Base-by-base conservation (phyloP, 345 rosid species). In the Populus nigra region DNA sequence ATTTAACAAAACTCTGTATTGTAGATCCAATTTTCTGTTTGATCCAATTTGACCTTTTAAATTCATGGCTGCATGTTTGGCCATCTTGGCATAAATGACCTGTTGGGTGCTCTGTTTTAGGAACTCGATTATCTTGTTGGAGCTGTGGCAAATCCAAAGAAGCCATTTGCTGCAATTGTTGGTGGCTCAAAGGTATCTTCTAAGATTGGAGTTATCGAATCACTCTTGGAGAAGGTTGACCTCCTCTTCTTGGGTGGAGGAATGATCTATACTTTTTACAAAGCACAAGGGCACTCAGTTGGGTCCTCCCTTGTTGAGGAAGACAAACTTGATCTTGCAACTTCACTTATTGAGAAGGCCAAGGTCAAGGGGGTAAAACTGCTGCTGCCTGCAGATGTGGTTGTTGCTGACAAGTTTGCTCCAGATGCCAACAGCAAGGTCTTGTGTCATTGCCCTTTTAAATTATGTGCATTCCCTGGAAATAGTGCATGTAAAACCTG, bases 171-270 rank as follows among this genome's bases (percentile, higher is more conserved):
- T 66, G 98, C 98, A 65, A 94, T 94, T 81, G 95, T 93, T 43
- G 98, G 98, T 77, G 98, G 98, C 80, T 84, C 98, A 66, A 93
- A 93, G 88, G 98, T 94, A 63, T 94, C 95, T n/a, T 86, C 98
- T 62, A 94, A 94, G 87, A 93, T 93, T 77, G 97, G 98, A 77
- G 98, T 93, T 73, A 91, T 94, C 7, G 97, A 94, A 78, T 94
- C 98, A 7, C 97, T 94, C 63, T 83, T 94, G 70, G 87, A 77
- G 79, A 83, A 88, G 76, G 90, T 91, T 76, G 90, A 94, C 75
- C 87, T 93, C 59, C 92, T 93, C 65, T 69, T 94, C 3, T 85
- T 94, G 31, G 98, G 97, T 78, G 98, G 98, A 81, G 98, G 97
- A 79, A 94, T 94, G 98, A 93, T 91, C 65, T 94, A 79, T 83